These are phyloP conservation scores for Entonaema liquescens DNA, from an alignment of 495 filamentous ascomycete species.

Conservation along the genomic window DNA sequence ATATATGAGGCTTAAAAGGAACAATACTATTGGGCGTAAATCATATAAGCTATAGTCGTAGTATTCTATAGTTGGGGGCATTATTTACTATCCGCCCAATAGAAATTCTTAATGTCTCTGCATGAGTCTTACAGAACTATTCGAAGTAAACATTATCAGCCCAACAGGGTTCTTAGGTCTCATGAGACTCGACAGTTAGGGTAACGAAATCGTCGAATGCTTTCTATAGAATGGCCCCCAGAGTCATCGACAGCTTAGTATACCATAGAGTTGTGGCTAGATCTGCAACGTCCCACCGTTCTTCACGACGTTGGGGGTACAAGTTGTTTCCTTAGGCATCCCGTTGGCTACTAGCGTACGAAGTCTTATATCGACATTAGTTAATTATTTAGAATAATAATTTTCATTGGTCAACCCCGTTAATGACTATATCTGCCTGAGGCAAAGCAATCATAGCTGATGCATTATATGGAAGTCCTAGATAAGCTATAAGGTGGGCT, in stretches of 20 bases:
- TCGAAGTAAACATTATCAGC: not conserved
- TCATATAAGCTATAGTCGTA: not conserved
- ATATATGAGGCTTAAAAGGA: not conserved
- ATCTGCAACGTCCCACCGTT: not conserved
- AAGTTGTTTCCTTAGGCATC: not conserved
- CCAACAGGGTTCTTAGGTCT: not conserved
- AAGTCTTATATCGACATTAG: not conserved
- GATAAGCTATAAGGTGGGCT: not conserved
- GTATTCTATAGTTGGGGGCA: not conserved
- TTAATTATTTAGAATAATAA: not conserved
- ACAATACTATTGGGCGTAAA: not conserved
- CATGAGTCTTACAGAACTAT: not conserved
- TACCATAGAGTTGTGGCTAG: not conserved
- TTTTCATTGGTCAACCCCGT: not conserved
- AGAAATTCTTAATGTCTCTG: not conserved
- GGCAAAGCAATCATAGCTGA: not conserved
- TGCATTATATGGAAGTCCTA: not conserved
- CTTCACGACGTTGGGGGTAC: not conserved
- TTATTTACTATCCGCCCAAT: not conserved
- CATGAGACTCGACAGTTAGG: not conserved
- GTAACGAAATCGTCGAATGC: not conserved
- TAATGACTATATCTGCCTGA: not conserved
- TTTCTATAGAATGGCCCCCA: not conserved
- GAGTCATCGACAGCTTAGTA: not conserved
- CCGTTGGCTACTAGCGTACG: not conserved